These are phyloP conservation scores for Starmerella riodocensis DNA, from an alignment of 805 yeast species.

Conservation along the genomic window DNA sequence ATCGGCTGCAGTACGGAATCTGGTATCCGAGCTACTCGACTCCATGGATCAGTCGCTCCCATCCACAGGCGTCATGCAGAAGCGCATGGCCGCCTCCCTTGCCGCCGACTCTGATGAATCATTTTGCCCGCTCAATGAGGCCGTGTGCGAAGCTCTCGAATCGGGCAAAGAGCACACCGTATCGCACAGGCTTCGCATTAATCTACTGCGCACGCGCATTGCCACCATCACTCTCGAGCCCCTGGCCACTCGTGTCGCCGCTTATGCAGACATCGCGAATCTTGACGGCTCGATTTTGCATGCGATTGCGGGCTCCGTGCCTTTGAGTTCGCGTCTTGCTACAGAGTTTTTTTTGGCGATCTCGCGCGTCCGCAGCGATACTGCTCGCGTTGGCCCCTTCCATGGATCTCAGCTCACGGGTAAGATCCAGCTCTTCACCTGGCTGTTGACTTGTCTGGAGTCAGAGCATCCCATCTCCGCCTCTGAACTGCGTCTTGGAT, in stretches of 20 bases:
- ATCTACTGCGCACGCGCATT: background rate
- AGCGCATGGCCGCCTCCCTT: background rate
- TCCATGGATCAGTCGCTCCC: slow-evolving; percentile 2
- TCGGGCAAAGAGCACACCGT: background rate
- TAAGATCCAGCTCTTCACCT: background rate
- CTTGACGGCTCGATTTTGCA: background rate
- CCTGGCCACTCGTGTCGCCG: background rate
- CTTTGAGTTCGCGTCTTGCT: background rate
- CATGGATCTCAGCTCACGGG: background rate
- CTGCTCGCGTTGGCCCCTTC: background rate
- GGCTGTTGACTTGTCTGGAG: background rate
- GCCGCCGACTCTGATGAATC: background rate
- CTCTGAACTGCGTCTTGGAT: slow-evolving; percentile 1
- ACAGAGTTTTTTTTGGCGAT: slow-evolving; percentile 1
- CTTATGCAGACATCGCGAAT: background rate
- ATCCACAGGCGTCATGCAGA: background rate
- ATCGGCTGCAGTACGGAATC: slow-evolving; percentile 1
- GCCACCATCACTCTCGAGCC: slow-evolving; percentile 2
- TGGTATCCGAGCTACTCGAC: slow-evolving; percentile 3
- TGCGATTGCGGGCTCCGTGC: background rate
- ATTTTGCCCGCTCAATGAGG: background rate
- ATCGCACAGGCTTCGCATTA: background rate
- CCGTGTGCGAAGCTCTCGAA: background rate
- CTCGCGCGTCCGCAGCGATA: background rate
- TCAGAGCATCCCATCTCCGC: background rate